Base-by-base conservation (phyloP, 2,329 filamentous ascomycete species). In the Colletotrichum truncatum region DNA sequence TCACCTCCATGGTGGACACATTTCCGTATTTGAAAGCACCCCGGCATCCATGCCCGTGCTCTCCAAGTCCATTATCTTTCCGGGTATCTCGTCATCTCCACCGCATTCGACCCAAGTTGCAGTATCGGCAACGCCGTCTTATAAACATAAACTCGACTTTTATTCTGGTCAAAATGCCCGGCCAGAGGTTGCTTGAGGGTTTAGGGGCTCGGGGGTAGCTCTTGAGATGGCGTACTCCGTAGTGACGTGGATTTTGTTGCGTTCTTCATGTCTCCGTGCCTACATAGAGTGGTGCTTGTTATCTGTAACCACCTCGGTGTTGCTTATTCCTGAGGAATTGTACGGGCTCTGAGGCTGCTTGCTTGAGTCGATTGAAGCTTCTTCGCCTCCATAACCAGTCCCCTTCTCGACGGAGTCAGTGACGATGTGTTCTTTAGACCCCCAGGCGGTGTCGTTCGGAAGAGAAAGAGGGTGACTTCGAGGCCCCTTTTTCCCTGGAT, bases 361-460 rank as follows among this genome's bases (percentile, higher is more conserved):
- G 18, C 59, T 32, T 0, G 41, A 54, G 10, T 18, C 39, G 5
- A 54, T 41, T 0, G 48, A 61, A 6, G 48, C 39, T n/a, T 64
- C 61, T 4, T 64, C 61, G 32, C 18, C 32, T 1, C 56, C 56
- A 2, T 32, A 36, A 4, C 18, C 26, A 4, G 16, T 23, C 1
- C 46, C 21, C 16, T 61, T 61, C 26, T 61, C 56, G 3, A 25
- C 3, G 23, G 38, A 21, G 4, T 12, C 39, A 8, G 46, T 16
- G 12, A 64, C 61, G 6, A 64, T 64, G 14, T 61, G 55, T 2
- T 64, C 61, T 6, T 54, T 57, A 4, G 61, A 64, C 4, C 39
- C 56, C 30, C 39, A 64, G 0, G 16, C n/a, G 0, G 61, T 61
- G 39, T 61, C 61, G 4, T 32, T 26, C 8, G 46, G 61, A 1